Percentiles rank a stretch among this genome's conserved stretches.
Evolutionary conservation across 1,139 yeast genomes (phyloP).

Genomic region (Candida sp.): DNA sequence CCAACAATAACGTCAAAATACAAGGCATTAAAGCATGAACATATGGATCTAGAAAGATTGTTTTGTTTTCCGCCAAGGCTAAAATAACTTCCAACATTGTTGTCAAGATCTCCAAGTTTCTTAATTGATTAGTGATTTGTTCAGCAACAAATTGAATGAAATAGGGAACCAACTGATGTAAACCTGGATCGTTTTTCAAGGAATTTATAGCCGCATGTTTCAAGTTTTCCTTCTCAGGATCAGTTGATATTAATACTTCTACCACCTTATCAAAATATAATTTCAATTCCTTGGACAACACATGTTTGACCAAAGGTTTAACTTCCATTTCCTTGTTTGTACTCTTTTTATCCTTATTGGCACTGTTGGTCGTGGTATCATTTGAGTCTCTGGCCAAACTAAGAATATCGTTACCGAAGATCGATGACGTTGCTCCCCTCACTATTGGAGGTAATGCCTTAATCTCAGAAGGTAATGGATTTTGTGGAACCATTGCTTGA

Average conservation of each 20-base stretch:
- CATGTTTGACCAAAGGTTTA: conserved; percentile 95
- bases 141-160: conserved; percentile 96
- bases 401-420: conserved; percentile 41
- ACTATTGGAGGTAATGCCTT: conserved; percentile 62
- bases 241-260: conserved; percentile 66
- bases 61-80: conserved; percentile 78
- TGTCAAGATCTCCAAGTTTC: conserved; percentile 68
- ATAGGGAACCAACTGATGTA: conserved; percentile 95
- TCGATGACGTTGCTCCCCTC: conserved; percentile 64
- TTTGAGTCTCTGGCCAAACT: conserved; percentile 21
- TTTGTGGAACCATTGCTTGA: conserved; percentile 96
- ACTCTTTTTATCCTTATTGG: conserved; percentile 23
- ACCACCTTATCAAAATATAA: conserved; percentile 90
- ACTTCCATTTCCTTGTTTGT: conserved; percentile 67
- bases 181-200: conserved; percentile 87
- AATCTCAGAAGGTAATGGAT: conserved; percentile 80
- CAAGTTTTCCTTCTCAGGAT: conserved; percentile 55
- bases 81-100: conserved; percentile 90
- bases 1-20: conserved; percentile 80
- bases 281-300: conserved; percentile 89
- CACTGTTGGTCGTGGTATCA: conserved; percentile 7
- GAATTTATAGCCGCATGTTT: conserved; percentile 81
- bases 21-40: conserved; percentile 98
- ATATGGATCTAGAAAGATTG: conserved; percentile 91
- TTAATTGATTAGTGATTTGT: conserved; percentile 85